Evolutionary conservation across 2,329 filamentous ascomycete species (phyloP).

Genomic region (Ceratocystis papillata): DNA sequence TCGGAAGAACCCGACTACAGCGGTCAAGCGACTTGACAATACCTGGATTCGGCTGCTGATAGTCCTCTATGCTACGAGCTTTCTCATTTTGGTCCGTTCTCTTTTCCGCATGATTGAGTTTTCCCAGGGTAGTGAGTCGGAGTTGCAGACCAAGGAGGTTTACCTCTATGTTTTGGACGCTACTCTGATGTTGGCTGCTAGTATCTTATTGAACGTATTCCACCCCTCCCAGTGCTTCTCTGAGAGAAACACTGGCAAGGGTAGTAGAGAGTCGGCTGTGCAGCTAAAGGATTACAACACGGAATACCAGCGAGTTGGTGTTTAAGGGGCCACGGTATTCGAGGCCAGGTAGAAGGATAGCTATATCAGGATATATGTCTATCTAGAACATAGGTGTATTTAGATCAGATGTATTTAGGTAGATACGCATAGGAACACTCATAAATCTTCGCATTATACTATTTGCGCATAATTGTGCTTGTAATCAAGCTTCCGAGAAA

Average conservation of each 20-base stretch:
- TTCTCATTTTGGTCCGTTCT: constrained; percentile 37
- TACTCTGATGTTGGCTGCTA: constrained; percentile 31
- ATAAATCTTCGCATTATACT: too few species aligned
- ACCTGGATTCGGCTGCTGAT: constrained; percentile 30
- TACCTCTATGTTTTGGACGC: constrained; percentile 39
- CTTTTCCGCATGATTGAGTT: constrained; percentile 42
- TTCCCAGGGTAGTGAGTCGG: constrained; percentile 34
- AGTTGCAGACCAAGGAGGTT: constrained; percentile 34
- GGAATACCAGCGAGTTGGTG: not conserved
- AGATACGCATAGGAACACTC: too few species aligned
- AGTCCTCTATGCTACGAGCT: constrained; percentile 31
- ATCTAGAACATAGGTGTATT: too few species aligned
- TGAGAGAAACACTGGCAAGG: not conserved
- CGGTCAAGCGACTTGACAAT: constrained; percentile 22
- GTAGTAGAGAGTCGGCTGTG: not conserved
- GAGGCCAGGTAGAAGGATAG: too few species aligned
- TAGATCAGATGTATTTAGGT: too few species aligned
- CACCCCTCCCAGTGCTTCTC: not conserved
- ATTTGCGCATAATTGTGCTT: too few species aligned
- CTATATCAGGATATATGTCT: too few species aligned
- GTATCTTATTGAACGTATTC: not conserved
- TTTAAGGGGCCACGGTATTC: not conserved
- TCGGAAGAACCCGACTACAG: constrained; percentile 25
- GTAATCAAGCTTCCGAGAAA: too few species aligned
- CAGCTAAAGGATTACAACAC: not conserved